Base-by-base conservation (phyloP, 2,329 filamentous ascomycete species). In the Ophiostoma ips region DNA sequence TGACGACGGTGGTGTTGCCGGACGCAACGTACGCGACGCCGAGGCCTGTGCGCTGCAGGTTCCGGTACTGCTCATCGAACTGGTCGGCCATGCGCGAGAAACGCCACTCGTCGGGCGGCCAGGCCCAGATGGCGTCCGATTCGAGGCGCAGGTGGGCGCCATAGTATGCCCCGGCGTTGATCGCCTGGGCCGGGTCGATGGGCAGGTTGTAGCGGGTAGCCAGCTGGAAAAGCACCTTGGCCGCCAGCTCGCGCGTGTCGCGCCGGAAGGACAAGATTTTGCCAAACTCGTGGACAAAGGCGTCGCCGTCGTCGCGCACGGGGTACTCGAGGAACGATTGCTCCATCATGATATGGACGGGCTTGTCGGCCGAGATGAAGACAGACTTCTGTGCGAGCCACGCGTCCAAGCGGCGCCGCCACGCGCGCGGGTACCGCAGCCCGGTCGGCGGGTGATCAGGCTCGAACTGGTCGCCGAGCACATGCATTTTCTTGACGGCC, bases 241-340 rank as follows among this genome's bases (percentile, higher is more conserved):
- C 62, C 0, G 62, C 59, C 10, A 63, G 53, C 3, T 52, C 58
- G 37, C 60, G 60, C 3, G 61, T 61, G 48, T 63, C 61, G 46
- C 53, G 56, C 7, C 62, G 59, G 50, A 63, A 64, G 9, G 61
- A 62, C 15, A 63, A 48, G 45, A 63, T 57, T 56, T 63, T 63
- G 57, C 62, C 62, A 49, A 62, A 63, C 50, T 61, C 58, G 55
- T 57, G 57, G 2, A 59, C 62, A 30, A 68, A 63, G 12, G 55
- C 57, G 40, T 57, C 54, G 34, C 64, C 64, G 54, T 68, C 64
- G 43, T 59, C 59, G 40, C 57, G 58, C 4, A 62, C 61, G 10
- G 65, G 65, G 47, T 66, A 68, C 44, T 66, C 61, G 38, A 67
- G 60, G 50, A 64, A 66, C 0, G 62, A 62, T 52, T 65, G 65